Evolutionary conservation across 257 asterid species (phyloP), one percentile per base, ranked within the genome.

Genomic region (Primulina eburnea): DNA sequence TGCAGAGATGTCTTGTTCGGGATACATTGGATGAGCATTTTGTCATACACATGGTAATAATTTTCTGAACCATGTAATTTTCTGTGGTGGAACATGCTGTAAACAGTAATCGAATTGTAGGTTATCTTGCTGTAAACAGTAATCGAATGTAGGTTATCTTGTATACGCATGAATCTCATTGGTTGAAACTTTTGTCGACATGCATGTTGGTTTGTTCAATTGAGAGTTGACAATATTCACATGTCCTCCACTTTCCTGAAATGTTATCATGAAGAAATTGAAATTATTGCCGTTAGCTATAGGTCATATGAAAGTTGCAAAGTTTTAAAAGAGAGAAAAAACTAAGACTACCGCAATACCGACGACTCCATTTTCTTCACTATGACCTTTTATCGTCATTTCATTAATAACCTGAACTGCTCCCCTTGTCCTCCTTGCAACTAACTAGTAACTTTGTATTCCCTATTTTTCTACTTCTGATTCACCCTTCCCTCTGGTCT

Each of bases 1-100:
- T 66, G 72, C 96, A 94, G 99, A 86, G 99, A 78, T 94, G 98
- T 76, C 97, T 91, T 67, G 88, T 90, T 24, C 89, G 87, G 74
- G 90, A 88, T 74, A 88, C 87, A 68, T 79, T 94, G 95, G 99
- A 91, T 61, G 99, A 94, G 83, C 96, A 88, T 84, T 83, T 94
- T 71, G 85, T 87, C 77, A 84, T 94, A 69, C 94, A 89, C 86
- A 79, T 86, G 99, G 99, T 94, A 94, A 82, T 75, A 40, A 38
- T 67, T 64, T 63, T 71, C 65, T 58, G 69, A 69, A 50, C 34
- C 50, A 33, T 35, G 34, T 61, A 32, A 14, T 28, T 3, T 29
- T 71, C 56, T 50, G 20, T 50, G 56, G 56, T 50, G 56, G 18
- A 50, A 50, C 56, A 50, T 47, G 35, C 21, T 35, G 73, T 62